Percentiles rank a stretch among this genome's conserved stretches.
Conservation (phyloP, 176 grass and related monocot species). For the Bolboschoenus planiculmis region DNA sequence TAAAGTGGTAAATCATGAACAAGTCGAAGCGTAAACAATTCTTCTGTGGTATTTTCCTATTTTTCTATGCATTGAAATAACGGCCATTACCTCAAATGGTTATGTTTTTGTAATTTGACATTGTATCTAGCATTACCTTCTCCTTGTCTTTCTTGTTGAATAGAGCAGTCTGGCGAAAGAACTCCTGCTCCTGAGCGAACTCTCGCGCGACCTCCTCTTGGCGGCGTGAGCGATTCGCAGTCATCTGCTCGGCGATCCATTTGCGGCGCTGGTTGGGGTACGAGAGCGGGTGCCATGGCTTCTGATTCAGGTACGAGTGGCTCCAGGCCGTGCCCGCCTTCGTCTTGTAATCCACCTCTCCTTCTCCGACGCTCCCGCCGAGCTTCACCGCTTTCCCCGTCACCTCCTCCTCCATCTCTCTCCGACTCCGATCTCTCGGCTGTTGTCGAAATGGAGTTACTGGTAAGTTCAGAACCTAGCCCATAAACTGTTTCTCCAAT, state of each 20-base stretch:
- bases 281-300: conserved; percentile 90
- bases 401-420: conserved; percentile 55
- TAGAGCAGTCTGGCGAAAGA: conserved; percentile 87
- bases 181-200: conserved; percentile 97
- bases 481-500: background rate
- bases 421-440: background rate
- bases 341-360: conserved; percentile 87
- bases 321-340: conserved; percentile 96
- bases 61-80: conserved; percentile 4
- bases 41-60: too few relatives aligned
- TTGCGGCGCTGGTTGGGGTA: conserved; percentile 98
- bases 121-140: conserved; percentile 43
- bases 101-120: conserved; percentile 1
- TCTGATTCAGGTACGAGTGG: conserved; percentile 93
- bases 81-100: background rate
- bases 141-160: conserved; percentile 97
- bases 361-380: conserved; percentile 16
- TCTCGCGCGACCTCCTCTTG: conserved; percentile 70
- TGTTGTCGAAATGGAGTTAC: background rate
- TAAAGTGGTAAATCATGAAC: background rate
- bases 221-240: conserved; percentile 45
- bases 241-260: conserved; percentile 96
- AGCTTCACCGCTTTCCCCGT: conserved; percentile 31
- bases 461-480: background rate
- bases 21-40: too few relatives aligned